Conservation (phyloP, 495 filamentous ascomycete genomes). For the Cenococcum geophilum region DNA sequence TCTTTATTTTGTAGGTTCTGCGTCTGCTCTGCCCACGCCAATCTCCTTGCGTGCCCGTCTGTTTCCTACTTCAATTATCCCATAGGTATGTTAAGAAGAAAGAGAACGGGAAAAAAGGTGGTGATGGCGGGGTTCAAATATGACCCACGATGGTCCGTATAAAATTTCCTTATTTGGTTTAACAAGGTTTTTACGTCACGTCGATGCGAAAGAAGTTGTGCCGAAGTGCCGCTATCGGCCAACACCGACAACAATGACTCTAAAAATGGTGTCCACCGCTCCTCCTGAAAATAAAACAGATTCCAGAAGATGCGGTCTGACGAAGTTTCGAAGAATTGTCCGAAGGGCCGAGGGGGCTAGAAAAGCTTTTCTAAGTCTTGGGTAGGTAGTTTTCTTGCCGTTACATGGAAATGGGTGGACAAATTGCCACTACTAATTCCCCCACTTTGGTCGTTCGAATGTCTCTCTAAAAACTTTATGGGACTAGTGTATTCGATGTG, state of each 20-base stretch:
- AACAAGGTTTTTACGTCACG: slow-evolving; percentile 5
- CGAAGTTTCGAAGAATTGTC: background rate
- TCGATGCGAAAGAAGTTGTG: background rate
- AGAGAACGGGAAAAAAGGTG: background rate
- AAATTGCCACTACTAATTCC: too few species aligned
- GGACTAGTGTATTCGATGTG: too few species aligned
- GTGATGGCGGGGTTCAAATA: slow-evolving; percentile 5
- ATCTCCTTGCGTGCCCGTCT: background rate
- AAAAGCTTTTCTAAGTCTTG: too few species aligned
- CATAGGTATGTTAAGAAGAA: background rate
- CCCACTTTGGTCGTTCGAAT: too few species aligned
- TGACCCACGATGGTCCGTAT: background rate
- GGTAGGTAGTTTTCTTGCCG: too few species aligned
- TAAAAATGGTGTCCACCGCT: background rate
- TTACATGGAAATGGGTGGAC: too few species aligned
- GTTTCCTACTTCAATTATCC: slow-evolving; percentile 1
- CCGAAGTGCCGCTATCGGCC: slow-evolving; percentile 3
- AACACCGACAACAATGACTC: background rate
- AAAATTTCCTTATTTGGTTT: background rate
- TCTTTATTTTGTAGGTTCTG: background rate
- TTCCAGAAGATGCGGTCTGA: background rate
- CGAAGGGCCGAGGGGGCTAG: too few species aligned
- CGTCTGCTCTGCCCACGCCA: background rate
- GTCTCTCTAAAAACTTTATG: too few species aligned
- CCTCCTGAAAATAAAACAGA: background rate